Percentiles rank a stretch among this genome's conserved stretches.
These are phyloP conservation scores for Fomitiporia mediterranea DNA, from an alignment of 1,284 basidiomycete species.

Conservation along the genomic window DNA sequence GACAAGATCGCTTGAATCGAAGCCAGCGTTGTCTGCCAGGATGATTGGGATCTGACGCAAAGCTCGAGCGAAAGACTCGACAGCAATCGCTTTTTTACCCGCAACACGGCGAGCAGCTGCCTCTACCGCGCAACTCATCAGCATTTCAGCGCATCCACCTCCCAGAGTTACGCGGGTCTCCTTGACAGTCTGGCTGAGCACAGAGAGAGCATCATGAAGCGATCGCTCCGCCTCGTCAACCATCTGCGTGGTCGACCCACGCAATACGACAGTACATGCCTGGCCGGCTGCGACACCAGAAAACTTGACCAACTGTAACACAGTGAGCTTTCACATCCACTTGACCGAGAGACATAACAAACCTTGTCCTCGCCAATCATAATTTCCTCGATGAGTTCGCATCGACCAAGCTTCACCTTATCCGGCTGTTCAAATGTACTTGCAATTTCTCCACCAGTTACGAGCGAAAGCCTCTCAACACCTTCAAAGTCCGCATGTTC, in stretches of 20 bases:
- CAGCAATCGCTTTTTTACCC: slow-evolving; percentile 95
- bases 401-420: slow-evolving; percentile 89
- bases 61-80: slow-evolving; percentile 87
- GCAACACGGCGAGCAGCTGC: slow-evolving; percentile 80
- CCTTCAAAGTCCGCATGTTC: slow-evolving; percentile 99
- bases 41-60: slow-evolving; percentile 95
- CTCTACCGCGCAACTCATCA: slow-evolving; percentile 94
- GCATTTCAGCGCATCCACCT: slow-evolving; percentile 97
- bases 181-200: slow-evolving; percentile 96
- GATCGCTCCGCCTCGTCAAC: slow-evolving; percentile 98
- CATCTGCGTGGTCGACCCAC: slow-evolving; percentile 98
- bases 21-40: slow-evolving; percentile 96
- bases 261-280: slow-evolving; percentile 98
- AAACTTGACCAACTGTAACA: slow-evolving; percentile 89
- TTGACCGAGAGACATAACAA: slow-evolving; percentile 21
- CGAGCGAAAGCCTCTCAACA: slow-evolving; percentile 92
- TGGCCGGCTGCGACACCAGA: slow-evolving; percentile 97
- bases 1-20: slow-evolving; percentile 95
- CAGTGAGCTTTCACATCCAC: not conserved
- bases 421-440: slow-evolving; percentile 95
- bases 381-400: slow-evolving; percentile 96
- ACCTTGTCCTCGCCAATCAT: slow-evolving; percentile 99
- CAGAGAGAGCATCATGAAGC: slow-evolving; percentile 94
- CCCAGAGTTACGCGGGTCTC: slow-evolving; percentile 94
- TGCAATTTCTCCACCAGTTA: slow-evolving; percentile 97